Evolutionary conservation across 306 rosid species (phyloP).

Genomic region (Vigna unguiculata): DNA sequence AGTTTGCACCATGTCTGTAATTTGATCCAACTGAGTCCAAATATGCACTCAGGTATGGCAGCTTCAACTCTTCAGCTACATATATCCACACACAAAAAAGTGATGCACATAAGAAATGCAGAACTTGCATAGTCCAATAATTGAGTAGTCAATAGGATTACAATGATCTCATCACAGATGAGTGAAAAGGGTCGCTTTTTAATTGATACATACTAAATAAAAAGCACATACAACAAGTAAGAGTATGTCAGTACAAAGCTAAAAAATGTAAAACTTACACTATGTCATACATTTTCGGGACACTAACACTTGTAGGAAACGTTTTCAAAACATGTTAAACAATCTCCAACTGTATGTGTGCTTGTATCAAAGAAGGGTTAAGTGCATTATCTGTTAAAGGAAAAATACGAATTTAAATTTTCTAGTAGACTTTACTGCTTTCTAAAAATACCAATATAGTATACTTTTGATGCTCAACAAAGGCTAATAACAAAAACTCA

Average conservation of each 20-base stretch:
- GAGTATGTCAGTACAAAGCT: background rate
- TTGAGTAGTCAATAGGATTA: background rate
- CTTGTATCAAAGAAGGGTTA: no score
- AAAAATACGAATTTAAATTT: no score
- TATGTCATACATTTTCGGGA: no score
- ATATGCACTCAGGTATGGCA: slow-evolving; percentile 82
- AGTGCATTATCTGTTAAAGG: no score
- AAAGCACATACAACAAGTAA: background rate
- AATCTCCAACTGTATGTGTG: no score
- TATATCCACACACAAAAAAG: background rate
- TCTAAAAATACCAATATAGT: no score
- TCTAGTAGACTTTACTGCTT: no score
- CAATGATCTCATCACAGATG: background rate
- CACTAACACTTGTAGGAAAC: no score
- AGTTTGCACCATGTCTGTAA: slow-evolving; percentile 86
- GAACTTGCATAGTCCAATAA: background rate
- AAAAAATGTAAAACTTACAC: no score
- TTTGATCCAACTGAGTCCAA: slow-evolving; percentile 80
- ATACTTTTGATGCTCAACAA: no score
- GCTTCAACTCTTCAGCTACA: slow-evolving; percentile 85
- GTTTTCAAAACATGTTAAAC: no score
- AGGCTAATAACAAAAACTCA: no score
- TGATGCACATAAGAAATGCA: slow-evolving; percentile 3
- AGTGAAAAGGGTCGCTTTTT: background rate
- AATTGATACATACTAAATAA: background rate